Evolutionary conservation across 2,329 filamentous ascomycete genomes (phyloP), one percentile per base, ranked within the genome.

Genomic region (Mariannaea elegans): DNA sequence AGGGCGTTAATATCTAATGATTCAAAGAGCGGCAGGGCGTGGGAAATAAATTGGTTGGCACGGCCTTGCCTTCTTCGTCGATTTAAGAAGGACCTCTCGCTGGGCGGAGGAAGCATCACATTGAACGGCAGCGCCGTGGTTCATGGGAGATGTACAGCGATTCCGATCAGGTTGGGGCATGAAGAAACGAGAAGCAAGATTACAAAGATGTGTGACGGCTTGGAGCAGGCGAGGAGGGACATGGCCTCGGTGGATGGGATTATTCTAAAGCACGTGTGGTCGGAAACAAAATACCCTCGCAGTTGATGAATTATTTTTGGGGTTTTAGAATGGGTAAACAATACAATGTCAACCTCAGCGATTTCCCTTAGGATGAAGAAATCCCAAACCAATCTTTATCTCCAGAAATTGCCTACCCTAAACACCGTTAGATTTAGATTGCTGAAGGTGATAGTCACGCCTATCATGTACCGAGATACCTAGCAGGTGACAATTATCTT

Each of bases 221-320:
- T n/a, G 39, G 19, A 18, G 14, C 14, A 50, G 34, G 38, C 13
- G 29, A 24, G 8, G 16, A 24, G 21, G n/a, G 13, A 38, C 19
- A 23, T 9, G 36, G 27, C 24, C 18, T 23, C 27, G 19, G 27
- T 53, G 27, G 27, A 29, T 49, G 21, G 36, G 14, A n/a, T 31
- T 56, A 14, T 54, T 54, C 29, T 53, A 44, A 31, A 31, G 34
- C 34, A 42, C 42, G 49, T 34, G 47, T 19, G n/a, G 32, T 46
- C 51, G 24, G 42, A 48, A 53, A 53, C 44, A 45, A 58, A 59
- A 59, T 59, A 59, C 56, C 56, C 56, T 54, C 27, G 48, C 29
- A 53, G 44, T 49, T 59, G 44, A 47, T 52, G 48, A 39, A 39
- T 10, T 21, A 21, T 29, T 34, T 44, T 53, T 41, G 36, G 36